Conservation (phyloP, 441 rosid genomes). For the Gossypium gossypioides region DNA sequence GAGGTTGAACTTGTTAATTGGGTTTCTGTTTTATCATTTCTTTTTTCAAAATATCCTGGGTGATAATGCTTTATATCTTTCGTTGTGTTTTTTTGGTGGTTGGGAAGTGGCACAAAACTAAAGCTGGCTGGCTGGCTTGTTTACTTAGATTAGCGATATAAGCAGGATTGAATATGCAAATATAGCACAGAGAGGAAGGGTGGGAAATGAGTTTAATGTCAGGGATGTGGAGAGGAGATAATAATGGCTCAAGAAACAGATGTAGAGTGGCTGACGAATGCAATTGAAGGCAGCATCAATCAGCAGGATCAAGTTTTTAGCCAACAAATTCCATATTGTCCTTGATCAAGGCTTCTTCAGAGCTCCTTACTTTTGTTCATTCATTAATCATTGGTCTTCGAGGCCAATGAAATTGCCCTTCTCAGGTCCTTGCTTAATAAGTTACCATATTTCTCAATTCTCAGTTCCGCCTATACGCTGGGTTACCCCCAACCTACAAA, state of each 20-base stretch:
- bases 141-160: no score
- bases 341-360: no score
- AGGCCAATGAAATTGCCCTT: no score
- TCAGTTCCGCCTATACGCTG: not conserved
- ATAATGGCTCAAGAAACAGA: conserved; percentile 74
- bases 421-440: no score
- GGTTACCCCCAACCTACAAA: not conserved
- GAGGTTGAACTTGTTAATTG: not conserved
- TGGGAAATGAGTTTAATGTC: conserved; percentile 58
- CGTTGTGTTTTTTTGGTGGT: not conserved
- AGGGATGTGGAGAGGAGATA: conserved; percentile 55
- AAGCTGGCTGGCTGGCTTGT: no score
- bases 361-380: no score
- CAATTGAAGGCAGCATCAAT: no score
- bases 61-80: not conserved
- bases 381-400: no score
- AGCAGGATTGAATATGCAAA: no score
- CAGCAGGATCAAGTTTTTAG: no score
- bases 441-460: no score
- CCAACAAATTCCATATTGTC: no score
- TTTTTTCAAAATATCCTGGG: not conserved
- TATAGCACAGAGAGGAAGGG: conserved; percentile 3
- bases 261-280: not conserved
- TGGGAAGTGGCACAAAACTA: not conserved
- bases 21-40: not conserved